Evolutionary conservation across 495 filamentous ascomycete genomes (phyloP), one percentile per base, ranked within the genome.

Genomic region (Parachaetomium inaequale): DNA sequence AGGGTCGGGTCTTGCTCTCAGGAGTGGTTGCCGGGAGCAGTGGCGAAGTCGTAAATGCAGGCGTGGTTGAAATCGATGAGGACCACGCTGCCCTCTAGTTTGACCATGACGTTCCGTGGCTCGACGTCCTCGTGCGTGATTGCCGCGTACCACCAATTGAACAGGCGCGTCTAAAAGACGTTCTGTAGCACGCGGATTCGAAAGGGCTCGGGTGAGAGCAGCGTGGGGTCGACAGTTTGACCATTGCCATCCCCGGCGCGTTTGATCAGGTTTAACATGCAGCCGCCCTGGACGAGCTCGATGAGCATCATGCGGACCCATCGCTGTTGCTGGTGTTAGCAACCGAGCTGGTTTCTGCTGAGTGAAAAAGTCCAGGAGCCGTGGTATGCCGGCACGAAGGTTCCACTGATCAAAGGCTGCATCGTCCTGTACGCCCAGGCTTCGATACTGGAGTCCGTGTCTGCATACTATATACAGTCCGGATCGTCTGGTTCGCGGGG

Each of bases 371-470:
- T 55, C 53, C 53, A 55, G 10, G 53, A 26, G 23, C 36, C 53
- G 15, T 42, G 25, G 36, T 55, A 55, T 12, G 21, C 36, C 15
- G 53, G 53, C 36, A 43, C 53, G 19, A 43, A 26, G 2, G 36
- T 55, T 2, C 53, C 53, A 14, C 53, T 36, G 12, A 55, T 43
- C 5, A n/a, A 15, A 23, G 53, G 53, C 15, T 55, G 36, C 53
- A 55, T 55, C 3, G 7, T 55, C 23, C 23, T 8, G 7, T 55
- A 58, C 1, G 55, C 55, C 55, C 55, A 58, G 2, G 55, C 40
- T 4, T 58, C 55, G n/a, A 46, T 58, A 28, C n/a, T 46, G n/a
- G 46, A 58, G n/a, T 58, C 55, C 26, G 26, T 46, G 8, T 58
- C 55, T 7, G 55, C 55, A 21, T 15, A 15, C 1, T 17, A 21